Base-by-base conservation (phyloP, 2,329 filamentous ascomycete species). In the Emmonsia crescens region DNA sequence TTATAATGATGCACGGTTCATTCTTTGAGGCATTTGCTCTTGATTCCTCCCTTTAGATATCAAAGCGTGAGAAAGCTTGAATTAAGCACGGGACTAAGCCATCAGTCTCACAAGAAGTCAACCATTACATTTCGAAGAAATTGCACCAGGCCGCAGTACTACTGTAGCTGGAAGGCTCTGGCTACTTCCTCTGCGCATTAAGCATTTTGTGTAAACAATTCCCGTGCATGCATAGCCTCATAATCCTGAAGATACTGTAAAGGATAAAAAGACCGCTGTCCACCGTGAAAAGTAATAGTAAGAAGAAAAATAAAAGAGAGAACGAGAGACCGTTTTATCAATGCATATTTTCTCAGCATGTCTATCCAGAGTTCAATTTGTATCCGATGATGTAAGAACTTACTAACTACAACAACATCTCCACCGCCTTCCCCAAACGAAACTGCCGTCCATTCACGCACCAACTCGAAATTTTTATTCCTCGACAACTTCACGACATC, bases 391-490 rank as follows among this genome's bases (percentile, higher is more conserved):
- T n/a, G n/a, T n/a, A n/a, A n/a, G n/a, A n/a, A n/a, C n/a, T 46
- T 16, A 16, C 19, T 46, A n/a, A 8, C 42, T 46, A 46, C 12
- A 16, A n/a, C 19, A 0, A 24, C 8, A 8, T 16, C 12, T 33
- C 52, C 56, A 58, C 56, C 56, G 56, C 56, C 56, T 58, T 57
- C 55, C 55, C 31, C 51, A 21, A 36, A 5, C 29, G 51, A 54
- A 54, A 38, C 31, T 54, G 31, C 31, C 51, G 31, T 31, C 51
- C 29, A 3, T 10, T 16, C 52, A 40, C 52, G 27, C 48, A 4
- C 24, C 24, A 51, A 51, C 5, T 16, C 21, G 21, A 51, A 29
- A 27, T 29, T 51, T 49, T 14, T 29, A 27, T 51, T 51, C 24
- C 24, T 51, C 1, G 48, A 51, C 48, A 36, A 52, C 16, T 55